Evolutionary conservation across 2,329 filamentous ascomycete species (phyloP), one percentile per base, ranked within the genome.

Genomic region (Hirsutella minnesotensis): DNA sequence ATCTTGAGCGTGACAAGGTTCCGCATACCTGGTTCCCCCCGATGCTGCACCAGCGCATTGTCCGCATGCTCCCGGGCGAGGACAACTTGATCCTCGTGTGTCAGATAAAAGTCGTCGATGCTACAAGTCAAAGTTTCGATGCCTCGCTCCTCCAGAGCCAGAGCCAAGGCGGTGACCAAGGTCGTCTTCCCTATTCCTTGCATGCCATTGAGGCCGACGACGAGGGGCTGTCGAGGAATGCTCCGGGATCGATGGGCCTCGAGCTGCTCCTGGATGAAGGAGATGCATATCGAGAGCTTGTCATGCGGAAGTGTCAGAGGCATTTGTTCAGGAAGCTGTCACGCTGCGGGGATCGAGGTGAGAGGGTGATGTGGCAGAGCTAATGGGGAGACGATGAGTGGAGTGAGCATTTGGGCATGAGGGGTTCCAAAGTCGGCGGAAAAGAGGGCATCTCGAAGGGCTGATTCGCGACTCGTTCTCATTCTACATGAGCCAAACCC

Each of bases 101-200:
- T 72, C 42, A 94, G 78, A 64, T 95, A 95, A 52, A 95, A 80
- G 65, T 95, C 88, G 60, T 95, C 89, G 50, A 95, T 82, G 59
- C 84, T 89, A 60, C 86, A 75, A 42, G 87, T 81, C 39, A 85
- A 68, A 3, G 82, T 83, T 20, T 85, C 70, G 18, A 72, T 71
- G 54, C 81, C 69, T 24, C 63, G 53, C 13, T 68, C 60, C 38
- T 73, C 68, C 31, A 90, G 74, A 13, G 73, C 76, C 18, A 69
- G 58, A 50, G 78, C 73, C 36, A 94, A 73, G 4, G 75, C 70
- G 31, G 72, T 72, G 31, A 89, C 88, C 54, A 95, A 74, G 12
- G 89, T 94, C 3, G 89, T 94, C 68, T 96, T 95, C 51, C 90
- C 90, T 31, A 86, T 83, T 47, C 90, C 90, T 65, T 95, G 90